Conservation (phyloP, 768 basidiomycete genomes). For the Phlebiopsis gigantea region DNA sequence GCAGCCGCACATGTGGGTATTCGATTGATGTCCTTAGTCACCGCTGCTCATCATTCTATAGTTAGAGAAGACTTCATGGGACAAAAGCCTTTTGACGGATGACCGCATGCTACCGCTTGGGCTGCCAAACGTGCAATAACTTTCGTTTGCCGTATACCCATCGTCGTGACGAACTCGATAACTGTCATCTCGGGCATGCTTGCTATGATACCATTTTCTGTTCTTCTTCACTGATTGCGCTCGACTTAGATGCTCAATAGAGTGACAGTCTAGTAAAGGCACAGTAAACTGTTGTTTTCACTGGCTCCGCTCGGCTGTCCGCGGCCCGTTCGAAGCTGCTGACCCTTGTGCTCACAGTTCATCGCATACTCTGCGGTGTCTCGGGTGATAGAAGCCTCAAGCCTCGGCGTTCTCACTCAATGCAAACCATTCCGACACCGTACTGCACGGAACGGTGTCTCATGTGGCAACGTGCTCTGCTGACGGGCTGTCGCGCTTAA, state of each 20-base stretch:
- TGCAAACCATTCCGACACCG: too few relatives aligned
- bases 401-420: too few relatives aligned
- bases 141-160: constrained; percentile 10
- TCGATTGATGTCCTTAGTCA: neutral
- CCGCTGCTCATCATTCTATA: constrained; percentile 23
- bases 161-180: neutral
- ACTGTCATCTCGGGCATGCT: neutral
- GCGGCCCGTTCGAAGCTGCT: neutral
- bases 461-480: neutral
- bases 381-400: neutral
- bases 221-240: neutral
- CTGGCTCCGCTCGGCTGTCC: neutral
- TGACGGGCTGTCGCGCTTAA: neutral
- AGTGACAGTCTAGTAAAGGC: too few relatives aligned
- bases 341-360: neutral
- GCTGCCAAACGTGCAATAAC: neutral
- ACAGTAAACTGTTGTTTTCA: too few relatives aligned
- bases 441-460: too few relatives aligned
- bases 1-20: constrained; percentile 54
- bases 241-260: neutral
- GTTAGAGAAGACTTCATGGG: constrained; percentile 54
- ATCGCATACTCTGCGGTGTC: neutral
- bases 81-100: constrained; percentile 31
- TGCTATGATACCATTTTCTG: neutral
- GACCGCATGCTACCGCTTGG: constrained; percentile 42